A percentile compares a stretch with the other conserved stretches of the same genome.
phyloP scores from a whole-genome alignment of 2,329 filamentous ascomycete genomes.

The Leptodontidium sp. region DNA sequence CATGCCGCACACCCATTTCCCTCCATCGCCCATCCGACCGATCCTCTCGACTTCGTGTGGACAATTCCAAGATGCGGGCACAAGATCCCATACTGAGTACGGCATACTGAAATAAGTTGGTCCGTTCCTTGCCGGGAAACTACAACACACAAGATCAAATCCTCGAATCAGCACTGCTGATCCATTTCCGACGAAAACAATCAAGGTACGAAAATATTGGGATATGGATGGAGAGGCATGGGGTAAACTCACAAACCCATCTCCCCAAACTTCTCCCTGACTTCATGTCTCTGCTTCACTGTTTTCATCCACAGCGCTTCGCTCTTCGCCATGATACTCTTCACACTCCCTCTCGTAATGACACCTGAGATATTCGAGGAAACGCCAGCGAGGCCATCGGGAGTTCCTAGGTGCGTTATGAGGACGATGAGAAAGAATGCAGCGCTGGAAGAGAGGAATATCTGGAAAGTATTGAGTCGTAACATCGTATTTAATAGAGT shows the following conservation, averaged over 20 bases:
- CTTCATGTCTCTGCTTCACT: conserved; percentile 45
- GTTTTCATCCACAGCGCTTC: conserved; percentile 44
- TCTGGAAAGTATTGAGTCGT: conserved; percentile 18
- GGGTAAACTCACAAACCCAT: conserved; percentile 42
- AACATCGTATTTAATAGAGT: neutral
- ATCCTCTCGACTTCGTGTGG: conserved; percentile 51
- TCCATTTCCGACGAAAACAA: no score
- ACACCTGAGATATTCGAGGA: conserved; percentile 22
- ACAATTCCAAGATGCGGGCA: conserved; percentile 50
- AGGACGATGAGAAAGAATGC: conserved; percentile 29
- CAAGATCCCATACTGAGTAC: conserved; percentile 50
- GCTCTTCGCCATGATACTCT: conserved; percentile 39
- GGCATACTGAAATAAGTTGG: conserved; percentile 38
- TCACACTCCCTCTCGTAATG: conserved; percentile 29
- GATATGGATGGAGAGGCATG: neutral
- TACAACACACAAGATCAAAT: conserved; percentile 18
- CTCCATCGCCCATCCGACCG: conserved; percentile 50
- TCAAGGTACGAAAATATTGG: no score
- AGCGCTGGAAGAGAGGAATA: conserved; percentile 24
- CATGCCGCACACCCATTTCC: conserved; percentile 53
- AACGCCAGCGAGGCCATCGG: conserved; percentile 18
- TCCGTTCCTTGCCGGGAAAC: conserved; percentile 38
- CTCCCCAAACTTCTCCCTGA: conserved; percentile 39
- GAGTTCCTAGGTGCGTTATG: conserved; percentile 25
- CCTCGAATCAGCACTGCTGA: neutral